phyloP scores from a whole-genome alignment of 2,329 filamentous ascomycete species.

The Leptodontidium sp. region DNA sequence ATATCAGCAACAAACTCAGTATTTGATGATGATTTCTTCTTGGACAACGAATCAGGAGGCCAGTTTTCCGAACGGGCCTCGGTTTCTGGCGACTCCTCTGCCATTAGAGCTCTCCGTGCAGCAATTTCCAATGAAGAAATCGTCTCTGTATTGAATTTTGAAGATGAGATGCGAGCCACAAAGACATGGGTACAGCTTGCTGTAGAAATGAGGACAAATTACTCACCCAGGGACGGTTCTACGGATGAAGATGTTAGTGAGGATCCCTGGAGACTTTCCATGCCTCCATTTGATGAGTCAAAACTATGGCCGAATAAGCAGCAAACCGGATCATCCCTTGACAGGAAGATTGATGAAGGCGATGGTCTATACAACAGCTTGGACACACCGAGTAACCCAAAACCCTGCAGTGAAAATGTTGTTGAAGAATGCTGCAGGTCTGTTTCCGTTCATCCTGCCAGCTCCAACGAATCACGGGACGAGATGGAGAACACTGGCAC shows the following conservation, averaged over 20 bases:
- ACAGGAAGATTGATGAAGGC: too few relatives aligned
- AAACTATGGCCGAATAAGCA: neutral
- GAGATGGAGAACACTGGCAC: neutral
- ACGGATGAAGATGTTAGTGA: neutral
- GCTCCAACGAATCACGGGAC: neutral
- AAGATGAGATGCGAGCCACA: neutral
- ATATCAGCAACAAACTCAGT: neutral
- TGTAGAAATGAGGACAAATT: neutral
- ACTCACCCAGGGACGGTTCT: too few relatives aligned
- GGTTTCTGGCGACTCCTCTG: neutral
- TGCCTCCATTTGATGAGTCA: neutral
- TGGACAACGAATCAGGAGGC: conserved; percentile 10
- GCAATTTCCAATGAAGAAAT: neutral
- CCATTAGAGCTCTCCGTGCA: neutral
- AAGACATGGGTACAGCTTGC: conserved; percentile 21
- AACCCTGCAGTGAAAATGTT: too few relatives aligned
- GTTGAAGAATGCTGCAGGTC: neutral
- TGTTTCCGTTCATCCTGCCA: neutral
- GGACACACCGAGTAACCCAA: neutral
- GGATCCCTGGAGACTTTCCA: neutral
- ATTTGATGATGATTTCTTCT: conserved; percentile 16
- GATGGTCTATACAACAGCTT: neutral
- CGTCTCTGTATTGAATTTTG: neutral
- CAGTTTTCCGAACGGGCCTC: conserved; percentile 12
- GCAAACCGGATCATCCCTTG: neutral